Conservation (phyloP, 306 rosid genomes). For the Cucumis hystrix region DNA sequence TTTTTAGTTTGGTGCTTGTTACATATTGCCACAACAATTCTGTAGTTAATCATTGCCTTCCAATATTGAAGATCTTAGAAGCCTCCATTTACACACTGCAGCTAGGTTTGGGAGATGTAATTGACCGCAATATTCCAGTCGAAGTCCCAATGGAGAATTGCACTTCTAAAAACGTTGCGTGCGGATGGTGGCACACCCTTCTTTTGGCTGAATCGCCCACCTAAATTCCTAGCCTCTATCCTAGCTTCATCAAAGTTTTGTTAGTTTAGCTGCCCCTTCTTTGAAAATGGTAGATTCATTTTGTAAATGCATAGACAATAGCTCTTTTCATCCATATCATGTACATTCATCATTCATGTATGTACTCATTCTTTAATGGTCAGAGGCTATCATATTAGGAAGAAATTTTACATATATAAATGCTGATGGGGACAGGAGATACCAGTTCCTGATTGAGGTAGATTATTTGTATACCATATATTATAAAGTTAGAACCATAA, state of each 20-base stretch:
- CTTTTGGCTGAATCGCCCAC: constrained; percentile 62
- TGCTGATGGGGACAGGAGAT: background rate
- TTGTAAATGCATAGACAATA: constrained; percentile 43
- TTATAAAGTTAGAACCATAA: background rate
- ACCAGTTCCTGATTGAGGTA: constrained; percentile 3
- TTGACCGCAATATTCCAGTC: constrained; percentile 78
- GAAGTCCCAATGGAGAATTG: constrained; percentile 54
- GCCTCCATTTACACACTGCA: constrained; percentile 22
- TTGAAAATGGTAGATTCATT: constrained; percentile 14
- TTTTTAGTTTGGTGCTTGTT: background rate
- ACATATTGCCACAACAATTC: background rate
- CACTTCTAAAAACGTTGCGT: constrained; percentile 52
- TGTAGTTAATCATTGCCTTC: background rate
- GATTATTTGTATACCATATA: background rate
- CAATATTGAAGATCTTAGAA: background rate
- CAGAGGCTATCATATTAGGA: constrained; percentile 4
- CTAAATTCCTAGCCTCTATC: constrained; percentile 20
- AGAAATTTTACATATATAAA: background rate
- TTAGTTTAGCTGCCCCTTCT: constrained; percentile 45
- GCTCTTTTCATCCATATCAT: constrained; percentile 18
- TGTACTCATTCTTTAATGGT: constrained; percentile 9
- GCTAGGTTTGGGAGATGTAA: constrained; percentile 93
- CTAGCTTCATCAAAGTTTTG: constrained; percentile 57
- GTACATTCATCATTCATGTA: constrained; percentile 1
- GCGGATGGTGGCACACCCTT: constrained; percentile 99